Conservation (phyloP, 139 green algal species). For the Picochlorum sp. region DNA sequence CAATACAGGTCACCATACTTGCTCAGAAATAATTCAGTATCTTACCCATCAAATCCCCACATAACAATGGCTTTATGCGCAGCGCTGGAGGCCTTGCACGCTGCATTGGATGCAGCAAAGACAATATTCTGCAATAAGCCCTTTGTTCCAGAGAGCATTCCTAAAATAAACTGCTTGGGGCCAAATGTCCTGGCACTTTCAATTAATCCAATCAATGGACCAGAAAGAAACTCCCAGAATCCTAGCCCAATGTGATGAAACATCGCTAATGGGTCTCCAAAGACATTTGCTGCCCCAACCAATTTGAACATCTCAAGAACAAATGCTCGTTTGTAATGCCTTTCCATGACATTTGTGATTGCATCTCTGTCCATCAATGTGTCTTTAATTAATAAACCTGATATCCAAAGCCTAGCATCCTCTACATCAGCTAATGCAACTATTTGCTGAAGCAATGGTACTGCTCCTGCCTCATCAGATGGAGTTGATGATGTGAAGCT, state of each 20-base stretch:
- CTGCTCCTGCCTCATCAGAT: background rate
- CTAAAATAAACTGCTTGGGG: conserved; percentile 12
- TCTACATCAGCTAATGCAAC: conserved; percentile 60
- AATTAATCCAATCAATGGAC: conserved; percentile 26
- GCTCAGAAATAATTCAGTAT: no score
- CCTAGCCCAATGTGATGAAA: conserved; percentile 40
- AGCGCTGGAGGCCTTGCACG: conserved; percentile 25
- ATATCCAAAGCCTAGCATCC: conserved; percentile 54
- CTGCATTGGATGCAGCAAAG: conserved; percentile 36
- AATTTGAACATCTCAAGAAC: conserved; percentile 56
- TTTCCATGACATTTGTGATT: conserved; percentile 39
- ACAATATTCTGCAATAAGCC: conserved; percentile 26
- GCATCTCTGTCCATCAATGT: conserved; percentile 42
- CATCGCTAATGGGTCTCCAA: conserved; percentile 37
- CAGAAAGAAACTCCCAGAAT: conserved; percentile 34
- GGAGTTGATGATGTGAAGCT: conserved; percentile 39
- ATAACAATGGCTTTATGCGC: conserved; percentile 21
- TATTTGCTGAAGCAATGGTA: conserved; percentile 25
- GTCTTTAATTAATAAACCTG: conserved; percentile 35
- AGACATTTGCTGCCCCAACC: conserved; percentile 26
- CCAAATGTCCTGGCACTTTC: conserved; percentile 16
- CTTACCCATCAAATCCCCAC: conserved; percentile 24
- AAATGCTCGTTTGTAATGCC: conserved; percentile 49
- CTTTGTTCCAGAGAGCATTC: conserved; percentile 17
- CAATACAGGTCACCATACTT: no score